Base-by-base conservation (phyloP, 768 basidiomycete species). In the Trametes villosa region DNA sequence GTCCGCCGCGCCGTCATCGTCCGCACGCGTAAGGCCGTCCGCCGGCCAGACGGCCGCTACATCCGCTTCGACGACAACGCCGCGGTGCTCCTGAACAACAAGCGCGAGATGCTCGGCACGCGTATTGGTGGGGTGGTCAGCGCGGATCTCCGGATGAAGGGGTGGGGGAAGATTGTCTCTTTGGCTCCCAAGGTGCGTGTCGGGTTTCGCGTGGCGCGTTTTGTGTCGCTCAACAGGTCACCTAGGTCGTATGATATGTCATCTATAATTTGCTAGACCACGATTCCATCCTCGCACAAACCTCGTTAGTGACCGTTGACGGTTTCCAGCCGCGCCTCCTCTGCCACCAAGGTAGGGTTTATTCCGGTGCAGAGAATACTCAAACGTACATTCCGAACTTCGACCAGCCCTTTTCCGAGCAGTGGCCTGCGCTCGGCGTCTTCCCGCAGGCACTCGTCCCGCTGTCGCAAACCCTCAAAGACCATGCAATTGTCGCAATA, bases 1-100 rank as follows among this genome's bases (percentile, higher is more conserved):
- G 92, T 98, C 42, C 87, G 94, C n/a, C 86, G 94, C 65, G 96
- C 96, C 0, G 89, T 98, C 65, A 91, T 98, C 56, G 96, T 98
- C 9, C 87, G 96, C 34, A 95, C 94, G n/a, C 84, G 86, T 68
- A 96, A 97, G 75, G 74, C 86, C 24, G 89, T 94, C 5, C 83
- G 86, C 41, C 79, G 96, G 70, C 88, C 94, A 22, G 96, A 98
- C 75, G 96, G 96, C 15, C 83, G 93, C 29, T 80, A 85, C 67
- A 80, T 98, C 64, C 81, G 91, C 45, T 98, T 98, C 75, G 96
- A 98, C 76, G 96, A 98, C 81, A 98, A 98, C 69, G 96, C 96
- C 0, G 94, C 87, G 9, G 94, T 98, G 6, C 76, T 98, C 34
- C 74, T 98, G 58, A 98, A 98, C 75, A 93, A 93, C 79, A 98